Evolutionary conservation across 805 yeast genomes (phyloP).

Genomic region (Ogataea methylovora): DNA sequence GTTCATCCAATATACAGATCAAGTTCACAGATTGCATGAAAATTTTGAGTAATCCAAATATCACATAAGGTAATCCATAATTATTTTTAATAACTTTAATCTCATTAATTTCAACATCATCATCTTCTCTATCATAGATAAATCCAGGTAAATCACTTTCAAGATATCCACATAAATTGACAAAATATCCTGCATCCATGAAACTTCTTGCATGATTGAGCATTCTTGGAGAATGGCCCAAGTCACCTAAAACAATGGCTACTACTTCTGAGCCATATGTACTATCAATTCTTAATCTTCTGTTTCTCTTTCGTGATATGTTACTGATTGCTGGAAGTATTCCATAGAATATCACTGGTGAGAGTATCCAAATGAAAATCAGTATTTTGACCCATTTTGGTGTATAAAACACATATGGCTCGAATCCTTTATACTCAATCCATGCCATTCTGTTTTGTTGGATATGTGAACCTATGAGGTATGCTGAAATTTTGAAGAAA

Average conservation of each 20-base stretch:
- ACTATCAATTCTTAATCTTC: slow-evolving; percentile 1
- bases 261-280: slow-evolving; percentile 45
- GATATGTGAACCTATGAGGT: no score
- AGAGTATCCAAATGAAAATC: slow-evolving; percentile 34
- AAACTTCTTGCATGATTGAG: slow-evolving; percentile 81
- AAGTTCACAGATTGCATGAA: slow-evolving; percentile 44
- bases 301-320: slow-evolving; percentile 8
- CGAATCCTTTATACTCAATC: slow-evolving; percentile 17
- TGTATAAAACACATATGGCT: not conserved
- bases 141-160: slow-evolving; percentile 48
- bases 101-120: slow-evolving; percentile 32
- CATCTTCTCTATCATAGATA: slow-evolving; percentile 40
- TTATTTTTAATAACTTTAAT: slow-evolving; percentile 34
- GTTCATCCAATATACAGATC: slow-evolving; percentile 36
- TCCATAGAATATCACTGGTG: slow-evolving; percentile 37
- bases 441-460: no score
- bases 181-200: slow-evolving; percentile 60
- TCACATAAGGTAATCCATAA: slow-evolving; percentile 39
- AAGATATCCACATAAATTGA: slow-evolving; percentile 79
- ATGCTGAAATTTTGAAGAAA: no score
- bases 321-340: slow-evolving; percentile 30
- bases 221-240: slow-evolving; percentile 95
- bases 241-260: slow-evolving; percentile 82
- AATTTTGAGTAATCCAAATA: slow-evolving; percentile 56
- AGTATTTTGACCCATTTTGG: slow-evolving; percentile 35